Conservation (phyloP, 345 rosid species). For the Laguncularia racemosa region DNA sequence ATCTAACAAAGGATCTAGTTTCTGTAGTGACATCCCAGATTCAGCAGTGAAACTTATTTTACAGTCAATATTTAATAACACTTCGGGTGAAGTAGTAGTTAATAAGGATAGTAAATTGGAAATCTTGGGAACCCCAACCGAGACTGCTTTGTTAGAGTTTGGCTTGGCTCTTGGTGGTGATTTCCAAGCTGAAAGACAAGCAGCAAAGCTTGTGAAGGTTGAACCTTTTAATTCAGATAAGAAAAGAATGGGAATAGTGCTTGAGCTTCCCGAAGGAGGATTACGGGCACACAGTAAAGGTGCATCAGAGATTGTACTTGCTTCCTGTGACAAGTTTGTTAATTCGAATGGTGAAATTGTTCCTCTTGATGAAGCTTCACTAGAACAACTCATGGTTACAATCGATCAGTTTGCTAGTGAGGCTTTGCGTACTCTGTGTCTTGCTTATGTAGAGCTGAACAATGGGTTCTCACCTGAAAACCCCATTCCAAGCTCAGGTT, state of each 20-base stretch:
- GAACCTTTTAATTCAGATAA: slow-evolving; percentile 94
- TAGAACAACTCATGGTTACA: slow-evolving; percentile 46
- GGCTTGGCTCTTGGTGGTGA: slow-evolving; percentile 80
- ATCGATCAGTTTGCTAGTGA: slow-evolving; percentile 77
- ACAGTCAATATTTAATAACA: slow-evolving; percentile 82
- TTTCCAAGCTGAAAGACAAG: slow-evolving; percentile 53
- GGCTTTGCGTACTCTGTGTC: slow-evolving; percentile 88
- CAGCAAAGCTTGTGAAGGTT: slow-evolving; percentile 51
- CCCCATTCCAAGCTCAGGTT: slow-evolving; percentile 57
- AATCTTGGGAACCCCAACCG: slow-evolving; percentile 86
- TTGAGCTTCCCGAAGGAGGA: slow-evolving; percentile 64
- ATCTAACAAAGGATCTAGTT: slow-evolving; percentile 28
- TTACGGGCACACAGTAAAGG: slow-evolving; percentile 75
- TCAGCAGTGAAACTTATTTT: slow-evolving; percentile 44
- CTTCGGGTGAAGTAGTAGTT: slow-evolving; percentile 79
- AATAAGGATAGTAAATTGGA: slow-evolving; percentile 60
- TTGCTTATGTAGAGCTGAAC: slow-evolving; percentile 58
- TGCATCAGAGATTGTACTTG: slow-evolving; percentile 88
- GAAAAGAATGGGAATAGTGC: slow-evolving; percentile 82
- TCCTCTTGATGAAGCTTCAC: slow-evolving; percentile 56
- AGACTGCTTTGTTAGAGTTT: slow-evolving; percentile 75
- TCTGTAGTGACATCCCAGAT: slow-evolving; percentile 54
- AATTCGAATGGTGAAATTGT: slow-evolving; percentile 64
- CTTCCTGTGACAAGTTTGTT: slow-evolving; percentile 70
- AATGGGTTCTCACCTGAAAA: slow-evolving; percentile 42